Evolutionary conservation across 2,329 filamentous ascomycete species (phyloP), one percentile per base, ranked within the genome.

Genomic region (Fusarium napiforme): DNA sequence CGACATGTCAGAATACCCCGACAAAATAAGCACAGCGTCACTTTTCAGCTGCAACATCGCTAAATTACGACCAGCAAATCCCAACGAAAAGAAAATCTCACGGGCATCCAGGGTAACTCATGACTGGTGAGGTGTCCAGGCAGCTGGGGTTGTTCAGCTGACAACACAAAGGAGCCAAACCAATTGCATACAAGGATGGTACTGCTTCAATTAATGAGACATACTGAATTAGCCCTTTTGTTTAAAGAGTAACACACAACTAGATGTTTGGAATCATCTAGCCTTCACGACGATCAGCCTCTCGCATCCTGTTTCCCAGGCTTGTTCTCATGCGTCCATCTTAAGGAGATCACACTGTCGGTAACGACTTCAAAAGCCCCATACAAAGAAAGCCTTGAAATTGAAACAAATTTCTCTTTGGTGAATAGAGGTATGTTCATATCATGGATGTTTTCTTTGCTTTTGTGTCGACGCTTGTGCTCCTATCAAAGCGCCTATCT

Each of bases 101-200:
- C 3, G n/a, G n/a, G 9, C 32, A 15, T 26, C 18, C 12, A 26
- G 32, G 12, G 32, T 36, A 52, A 4, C 30, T 21, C 11, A 9
- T 26, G 0, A 52, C 0, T 15, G n/a, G 30, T 19, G 11, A 50
- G n/a, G 2, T 2, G 1, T 3, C 4, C 10, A 32, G 28, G 3
- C 10, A 14, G 28, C 5, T 34, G 11, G 16, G 9, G 21, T 34
- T 19, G 21, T 50, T 50, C 47, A 23, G 47, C 28, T 9, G 8
- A 5, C 21, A 15, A 19, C 7, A 23, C 10, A 1, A 18, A 32
- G 6, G 1, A 32, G 46, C 21, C 16, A n/a, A 16, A 30, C 9
- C 19, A n/a, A 16, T 49, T n/a, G 12, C 4, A 34, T 14, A 34
- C 4, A 30, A 9, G 46, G 2, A 46, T 46, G 23, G 16, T 0